These are phyloP conservation scores for Aphanomyces invadans DNA, from an alignment of 352 stramenopile species.

Conservation along the genomic window DNA sequence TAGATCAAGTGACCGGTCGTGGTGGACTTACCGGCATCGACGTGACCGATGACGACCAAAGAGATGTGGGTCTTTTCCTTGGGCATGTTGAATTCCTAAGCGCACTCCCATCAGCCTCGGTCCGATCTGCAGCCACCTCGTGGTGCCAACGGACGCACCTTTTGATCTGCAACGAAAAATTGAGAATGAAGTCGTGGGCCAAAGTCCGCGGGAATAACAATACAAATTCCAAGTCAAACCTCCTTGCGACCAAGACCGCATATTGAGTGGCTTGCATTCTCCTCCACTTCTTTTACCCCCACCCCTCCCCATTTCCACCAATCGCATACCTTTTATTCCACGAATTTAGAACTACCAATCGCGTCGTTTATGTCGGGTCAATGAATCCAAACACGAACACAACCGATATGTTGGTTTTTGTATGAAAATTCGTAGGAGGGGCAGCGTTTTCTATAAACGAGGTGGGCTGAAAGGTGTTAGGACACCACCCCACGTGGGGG, in stretches of 20 bases:
- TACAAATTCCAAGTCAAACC: constrained; percentile 21
- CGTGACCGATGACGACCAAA: constrained; percentile 93
- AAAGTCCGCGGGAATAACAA: background rate
- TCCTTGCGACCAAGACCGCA: background rate
- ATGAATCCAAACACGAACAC: background rate
- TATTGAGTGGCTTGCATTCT: constrained; percentile 20
- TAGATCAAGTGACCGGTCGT: constrained; percentile 98
- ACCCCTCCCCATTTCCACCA: constrained; percentile 11
- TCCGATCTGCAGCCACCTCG: background rate
- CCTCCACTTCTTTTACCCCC: constrained; percentile 25
- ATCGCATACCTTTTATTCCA: background rate
- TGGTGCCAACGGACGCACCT: background rate
- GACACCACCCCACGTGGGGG: background rate
- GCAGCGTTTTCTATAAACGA: background rate
- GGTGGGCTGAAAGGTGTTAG: no score
- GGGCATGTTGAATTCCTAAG: constrained; percentile 20
- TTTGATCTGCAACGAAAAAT: constrained; percentile 23
- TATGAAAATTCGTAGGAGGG: background rate
- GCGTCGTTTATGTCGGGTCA: background rate
- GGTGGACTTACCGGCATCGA: constrained; percentile 98
- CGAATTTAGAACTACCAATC: constrained; percentile 12
- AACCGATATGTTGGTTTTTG: background rate
- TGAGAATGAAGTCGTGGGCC: constrained; percentile 15
- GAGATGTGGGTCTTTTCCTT: constrained; percentile 37
- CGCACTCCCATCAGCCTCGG: background rate